These are phyloP conservation scores for Polyplosphaeria fusca DNA, from an alignment of 495 filamentous ascomycete species.

Conservation along the genomic window DNA sequence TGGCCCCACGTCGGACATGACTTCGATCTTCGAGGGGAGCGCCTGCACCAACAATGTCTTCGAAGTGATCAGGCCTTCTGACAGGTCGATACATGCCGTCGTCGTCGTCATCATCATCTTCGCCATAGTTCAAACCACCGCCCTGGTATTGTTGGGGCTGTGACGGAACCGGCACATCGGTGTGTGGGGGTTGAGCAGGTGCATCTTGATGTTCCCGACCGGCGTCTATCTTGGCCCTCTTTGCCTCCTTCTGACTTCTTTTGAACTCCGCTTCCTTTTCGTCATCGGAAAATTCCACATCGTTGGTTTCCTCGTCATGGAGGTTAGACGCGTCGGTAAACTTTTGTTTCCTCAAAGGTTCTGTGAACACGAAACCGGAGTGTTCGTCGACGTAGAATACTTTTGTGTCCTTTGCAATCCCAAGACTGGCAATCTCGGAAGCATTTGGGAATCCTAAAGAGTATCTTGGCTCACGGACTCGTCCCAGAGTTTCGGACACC, in stretches of 20 bases:
- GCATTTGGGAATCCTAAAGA: constrained; percentile 65
- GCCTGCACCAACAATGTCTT: constrained; percentile 27
- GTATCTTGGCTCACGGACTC: constrained; percentile 79
- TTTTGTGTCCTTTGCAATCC: constrained; percentile 59
- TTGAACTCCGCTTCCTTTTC: constrained; percentile 86
- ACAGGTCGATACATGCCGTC: constrained; percentile 36
- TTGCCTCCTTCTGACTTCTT: constrained; percentile 47
- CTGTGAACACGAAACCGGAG: constrained; percentile 78
- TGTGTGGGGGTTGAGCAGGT: not conserved
- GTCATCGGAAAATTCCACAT: constrained; percentile 93
- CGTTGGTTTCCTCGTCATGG: constrained; percentile 89
- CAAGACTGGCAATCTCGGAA: constrained; percentile 62
- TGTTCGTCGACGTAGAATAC: constrained; percentile 75
- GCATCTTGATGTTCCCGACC: constrained; percentile 1
- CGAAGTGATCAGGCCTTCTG: constrained; percentile 32
- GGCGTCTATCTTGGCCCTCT: constrained; percentile 15
- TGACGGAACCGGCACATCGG: not conserved
- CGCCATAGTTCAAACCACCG: constrained; percentile 26
- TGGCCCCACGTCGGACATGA: constrained; percentile 28
- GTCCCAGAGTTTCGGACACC: constrained; percentile 75
- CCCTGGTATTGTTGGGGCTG: constrained; percentile 13
- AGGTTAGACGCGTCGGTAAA: constrained; percentile 90
- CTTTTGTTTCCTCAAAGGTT: constrained; percentile 70
- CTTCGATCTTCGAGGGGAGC: constrained; percentile 32
- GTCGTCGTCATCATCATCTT: constrained; percentile 36